These are phyloP conservation scores for Stephania japonica DNA, from an alignment of 164 flowering plant genomes.

Conservation along the genomic window DNA sequence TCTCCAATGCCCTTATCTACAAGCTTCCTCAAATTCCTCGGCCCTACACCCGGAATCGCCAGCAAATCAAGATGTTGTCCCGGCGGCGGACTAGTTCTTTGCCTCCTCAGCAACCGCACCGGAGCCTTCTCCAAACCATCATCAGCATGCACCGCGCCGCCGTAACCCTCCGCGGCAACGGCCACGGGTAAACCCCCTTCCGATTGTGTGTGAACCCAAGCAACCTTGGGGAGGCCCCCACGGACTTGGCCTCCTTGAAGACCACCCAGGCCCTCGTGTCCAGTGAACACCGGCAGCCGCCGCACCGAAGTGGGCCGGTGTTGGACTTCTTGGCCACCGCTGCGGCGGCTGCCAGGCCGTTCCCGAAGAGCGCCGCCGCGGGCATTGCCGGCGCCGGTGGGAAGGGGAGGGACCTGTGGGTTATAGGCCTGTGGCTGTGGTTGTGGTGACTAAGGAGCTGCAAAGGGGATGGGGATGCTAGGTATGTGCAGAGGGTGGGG, in stretches of 20 bases:
- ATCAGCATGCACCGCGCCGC: conserved; percentile 11
- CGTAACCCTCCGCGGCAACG: conserved; percentile 13
- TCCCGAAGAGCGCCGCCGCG: conserved; percentile 14
- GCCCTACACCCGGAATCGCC: conserved; percentile 96
- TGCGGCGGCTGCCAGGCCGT: conserved; percentile 1
- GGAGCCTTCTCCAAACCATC: background rate
- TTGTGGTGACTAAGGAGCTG: background rate
- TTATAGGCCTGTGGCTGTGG: background rate
- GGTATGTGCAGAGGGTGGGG: conserved; percentile 21
- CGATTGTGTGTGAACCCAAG: conserved; percentile 33
- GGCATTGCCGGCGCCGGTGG: conserved; percentile 18
- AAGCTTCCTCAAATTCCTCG: conserved; percentile 81
- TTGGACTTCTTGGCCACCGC: conserved; percentile 7
- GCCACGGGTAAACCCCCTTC: conserved; percentile 23
- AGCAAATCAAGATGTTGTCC: conserved; percentile 71
- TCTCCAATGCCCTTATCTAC: conserved; percentile 83
- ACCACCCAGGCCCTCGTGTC: conserved; percentile 36
- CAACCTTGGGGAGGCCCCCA: conserved; percentile 12
- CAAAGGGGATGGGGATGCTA: conserved; percentile 9
- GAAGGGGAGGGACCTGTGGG: background rate
- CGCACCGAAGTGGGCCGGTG: conserved; percentile 4
- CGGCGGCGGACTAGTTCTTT: conserved; percentile 16
- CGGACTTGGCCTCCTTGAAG: conserved; percentile 18
- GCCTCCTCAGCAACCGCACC: conserved; percentile 38
- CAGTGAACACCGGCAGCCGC: conserved; percentile 23